Conservation (phyloP, 2,329 filamentous ascomycete species). For the Akanthomyces lecanii region DNA sequence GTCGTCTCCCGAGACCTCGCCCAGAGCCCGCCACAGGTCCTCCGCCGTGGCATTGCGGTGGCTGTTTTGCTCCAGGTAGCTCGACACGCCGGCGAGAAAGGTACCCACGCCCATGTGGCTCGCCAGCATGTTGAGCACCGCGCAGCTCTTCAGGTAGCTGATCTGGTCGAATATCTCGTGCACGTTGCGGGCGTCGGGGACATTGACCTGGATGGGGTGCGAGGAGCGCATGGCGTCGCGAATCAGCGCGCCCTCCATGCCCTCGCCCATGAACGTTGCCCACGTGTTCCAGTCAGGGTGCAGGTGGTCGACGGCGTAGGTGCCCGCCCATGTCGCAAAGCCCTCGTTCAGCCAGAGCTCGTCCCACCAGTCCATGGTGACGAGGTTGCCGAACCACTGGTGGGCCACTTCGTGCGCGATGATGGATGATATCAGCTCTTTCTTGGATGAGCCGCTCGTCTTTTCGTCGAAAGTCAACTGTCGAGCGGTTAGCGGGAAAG, state of each 20-base stretch:
- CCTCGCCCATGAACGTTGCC: constrained; percentile 91
- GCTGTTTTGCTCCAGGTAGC: constrained; percentile 93
- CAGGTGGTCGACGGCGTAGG: constrained; percentile 85
- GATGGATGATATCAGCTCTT: constrained; percentile 88
- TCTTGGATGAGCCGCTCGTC: constrained; percentile 81
- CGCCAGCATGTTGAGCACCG: constrained; percentile 94
- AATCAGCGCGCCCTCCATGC: constrained; percentile 78
- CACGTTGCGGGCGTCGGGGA: constrained; percentile 91
- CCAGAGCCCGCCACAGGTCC: constrained; percentile 84
- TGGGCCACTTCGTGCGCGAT: constrained; percentile 96
- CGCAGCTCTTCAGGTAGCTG: constrained; percentile 95
- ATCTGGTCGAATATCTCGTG: constrained; percentile 98
- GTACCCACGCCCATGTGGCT: constrained; percentile 88
- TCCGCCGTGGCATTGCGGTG: constrained; percentile 90
- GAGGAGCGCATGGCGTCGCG: constrained; percentile 90
- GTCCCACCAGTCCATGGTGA: constrained; percentile 99
- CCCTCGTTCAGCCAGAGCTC: constrained; percentile 95
- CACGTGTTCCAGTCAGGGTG: constrained; percentile 98
- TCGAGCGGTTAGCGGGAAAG: not conserved
- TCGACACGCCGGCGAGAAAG: constrained; percentile 89
- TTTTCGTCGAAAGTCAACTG: constrained; percentile 80
- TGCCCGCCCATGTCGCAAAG: constrained; percentile 57
- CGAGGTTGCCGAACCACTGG: constrained; percentile 96
- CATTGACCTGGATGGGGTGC: constrained; percentile 92
- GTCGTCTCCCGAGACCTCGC: constrained; percentile 87